phyloP scores from a whole-genome alignment of 768 basidiomycete genomes.

The Lentinula sp. region DNA sequence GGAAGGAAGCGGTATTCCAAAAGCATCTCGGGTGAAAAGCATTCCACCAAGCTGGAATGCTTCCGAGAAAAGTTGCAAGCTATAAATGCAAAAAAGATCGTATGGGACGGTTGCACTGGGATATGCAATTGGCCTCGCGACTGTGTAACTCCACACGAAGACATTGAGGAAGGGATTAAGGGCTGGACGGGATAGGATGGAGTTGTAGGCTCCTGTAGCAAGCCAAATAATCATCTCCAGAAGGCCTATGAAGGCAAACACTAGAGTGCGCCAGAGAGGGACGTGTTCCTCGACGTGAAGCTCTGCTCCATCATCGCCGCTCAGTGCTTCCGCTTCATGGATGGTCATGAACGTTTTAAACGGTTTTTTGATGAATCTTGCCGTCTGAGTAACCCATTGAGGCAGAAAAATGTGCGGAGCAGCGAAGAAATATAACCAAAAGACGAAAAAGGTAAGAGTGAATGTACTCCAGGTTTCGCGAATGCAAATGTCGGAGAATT shows the following conservation, averaged over 20 bases:
- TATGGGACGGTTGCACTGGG: constrained; percentile 54
- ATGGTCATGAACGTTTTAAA: constrained; percentile 13
- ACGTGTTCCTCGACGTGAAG: constrained; percentile 19
- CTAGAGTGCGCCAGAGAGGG: constrained; percentile 55
- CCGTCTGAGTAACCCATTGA: constrained; percentile 15
- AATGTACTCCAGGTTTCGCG: constrained; percentile 48
- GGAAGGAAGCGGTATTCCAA: constrained; percentile 36
- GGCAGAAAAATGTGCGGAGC: constrained; percentile 14
- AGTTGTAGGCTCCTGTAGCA: constrained; percentile 46
- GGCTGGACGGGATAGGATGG: constrained; percentile 27
- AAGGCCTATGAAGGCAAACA: constrained; percentile 53
- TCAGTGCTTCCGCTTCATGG: constrained; percentile 47
- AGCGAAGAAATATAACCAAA: constrained; percentile 33
- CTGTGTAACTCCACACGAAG: constrained; percentile 61
- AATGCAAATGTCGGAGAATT: constrained; percentile 41
- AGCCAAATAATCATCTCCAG: constrained; percentile 55
- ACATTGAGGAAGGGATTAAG: constrained; percentile 42
- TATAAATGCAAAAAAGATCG: constrained; percentile 58
- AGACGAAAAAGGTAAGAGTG: constrained; percentile 39
- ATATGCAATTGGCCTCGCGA: constrained; percentile 44
- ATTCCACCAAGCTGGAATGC: constrained; percentile 47
- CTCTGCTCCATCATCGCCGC: constrained; percentile 17
- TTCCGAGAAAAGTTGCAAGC: constrained; percentile 38
- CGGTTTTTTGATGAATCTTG: constrained; percentile 13
- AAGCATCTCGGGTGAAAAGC: constrained; percentile 43